Percentiles rank a stretch among this genome's conserved stretches.
These are phyloP conservation scores for Ramalina peruviana DNA, from an alignment of 495 filamentous ascomycete species.

Conservation along the genomic window DNA sequence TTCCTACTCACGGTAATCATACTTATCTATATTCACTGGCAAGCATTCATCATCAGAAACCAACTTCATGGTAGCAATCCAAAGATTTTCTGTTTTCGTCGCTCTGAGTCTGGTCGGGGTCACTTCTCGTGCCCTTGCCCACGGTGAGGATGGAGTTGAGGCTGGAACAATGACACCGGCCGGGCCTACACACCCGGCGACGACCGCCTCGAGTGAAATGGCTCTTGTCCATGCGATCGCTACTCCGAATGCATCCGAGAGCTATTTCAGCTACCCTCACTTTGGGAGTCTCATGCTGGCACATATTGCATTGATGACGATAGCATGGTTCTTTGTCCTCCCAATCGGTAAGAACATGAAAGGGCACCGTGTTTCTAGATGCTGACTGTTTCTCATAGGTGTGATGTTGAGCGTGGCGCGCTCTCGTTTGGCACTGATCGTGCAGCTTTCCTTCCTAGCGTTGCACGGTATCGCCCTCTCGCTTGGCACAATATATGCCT, in stretches of 20 bases:
- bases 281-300: conserved; percentile 53
- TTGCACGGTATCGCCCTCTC: conserved; percentile 59
- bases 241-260: conserved; percentile 24
- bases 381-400: conserved; percentile 31
- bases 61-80: conserved; percentile 14
- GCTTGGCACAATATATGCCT: conserved; percentile 64
- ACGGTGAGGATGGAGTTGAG: conserved; percentile 13
- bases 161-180: conserved; percentile 4
- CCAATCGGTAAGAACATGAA: conserved; percentile 49
- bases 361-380: neutral
- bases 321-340: conserved; percentile 73
- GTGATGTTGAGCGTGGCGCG: conserved; percentile 75
- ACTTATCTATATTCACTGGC: too few species aligned
- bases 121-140: conserved; percentile 10
- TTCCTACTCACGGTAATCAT: too few species aligned
- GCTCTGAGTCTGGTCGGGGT: conserved; percentile 12
- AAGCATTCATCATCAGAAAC: neutral
- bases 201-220: neutral
- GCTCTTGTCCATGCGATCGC: conserved; percentile 1
- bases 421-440: conserved; percentile 57
- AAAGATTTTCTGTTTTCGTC: conserved; percentile 2
- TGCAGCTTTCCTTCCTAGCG: conserved; percentile 63
- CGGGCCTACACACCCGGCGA: neutral
- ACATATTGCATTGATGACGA: conserved; percentile 68
- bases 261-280: conserved; percentile 64